Conservation (phyloP, 495 filamentous ascomycete species). For the Aspergillus asperescens region DNA sequence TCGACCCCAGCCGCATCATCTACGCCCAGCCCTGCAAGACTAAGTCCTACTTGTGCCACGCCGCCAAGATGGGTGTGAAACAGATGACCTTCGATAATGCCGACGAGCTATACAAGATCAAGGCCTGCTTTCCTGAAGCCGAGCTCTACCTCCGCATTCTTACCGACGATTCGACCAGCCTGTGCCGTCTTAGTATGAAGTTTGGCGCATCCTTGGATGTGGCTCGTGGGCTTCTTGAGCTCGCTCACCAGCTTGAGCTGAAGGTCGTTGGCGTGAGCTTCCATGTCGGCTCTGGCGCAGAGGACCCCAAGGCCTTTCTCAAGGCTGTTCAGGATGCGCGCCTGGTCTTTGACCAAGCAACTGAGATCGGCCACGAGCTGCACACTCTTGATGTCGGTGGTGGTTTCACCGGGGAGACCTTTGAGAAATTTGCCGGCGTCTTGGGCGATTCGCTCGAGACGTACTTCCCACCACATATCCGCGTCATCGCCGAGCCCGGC, state of each 20-base stretch:
- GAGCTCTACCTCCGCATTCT: constrained; percentile 90
- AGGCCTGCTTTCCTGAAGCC: constrained; percentile 78
- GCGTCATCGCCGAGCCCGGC: constrained; percentile 92
- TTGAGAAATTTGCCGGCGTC: constrained; percentile 82
- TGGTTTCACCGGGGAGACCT: constrained; percentile 81
- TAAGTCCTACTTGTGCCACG: constrained; percentile 91
- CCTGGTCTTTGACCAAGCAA: constrained; percentile 82
- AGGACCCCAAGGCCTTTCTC: constrained; percentile 79
- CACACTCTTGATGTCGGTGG: constrained; percentile 92
- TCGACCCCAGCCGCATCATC: constrained; percentile 90
- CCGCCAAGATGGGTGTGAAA: constrained; percentile 75
- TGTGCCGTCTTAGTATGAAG: constrained; percentile 93
- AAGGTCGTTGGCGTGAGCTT: constrained; percentile 97
- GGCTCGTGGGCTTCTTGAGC: constrained; percentile 67
- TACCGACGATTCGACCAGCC: constrained; percentile 90
- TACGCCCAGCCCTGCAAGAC: constrained; percentile 99
- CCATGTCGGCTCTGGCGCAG: constrained; percentile 93
- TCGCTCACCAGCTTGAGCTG: constrained; percentile 83
- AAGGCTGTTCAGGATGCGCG: constrained; percentile 89
- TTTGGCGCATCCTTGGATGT: constrained; percentile 87
- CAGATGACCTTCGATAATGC: constrained; percentile 99
- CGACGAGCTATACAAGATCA: constrained; percentile 97
- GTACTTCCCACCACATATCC: constrained; percentile 79
- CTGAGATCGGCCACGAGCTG: constrained; percentile 67
- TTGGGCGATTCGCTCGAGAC: constrained; percentile 74